These are phyloP conservation scores for Salvia sclarea DNA, from an alignment of 305 asterid genomes.

Conservation along the genomic window DNA sequence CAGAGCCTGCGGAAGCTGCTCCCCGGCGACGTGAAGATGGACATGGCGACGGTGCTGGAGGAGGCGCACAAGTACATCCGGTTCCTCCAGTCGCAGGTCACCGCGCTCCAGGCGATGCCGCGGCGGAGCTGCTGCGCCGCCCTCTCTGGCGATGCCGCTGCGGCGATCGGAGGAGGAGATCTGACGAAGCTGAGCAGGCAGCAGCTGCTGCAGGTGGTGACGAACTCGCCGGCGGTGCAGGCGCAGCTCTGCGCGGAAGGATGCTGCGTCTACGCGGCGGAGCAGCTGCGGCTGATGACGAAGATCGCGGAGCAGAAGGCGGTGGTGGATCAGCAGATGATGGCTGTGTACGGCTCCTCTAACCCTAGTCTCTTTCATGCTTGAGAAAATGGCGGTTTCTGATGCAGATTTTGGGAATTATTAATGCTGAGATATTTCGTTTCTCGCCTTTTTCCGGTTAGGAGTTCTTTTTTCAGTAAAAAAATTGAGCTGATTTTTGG, in stretches of 20 bases:
- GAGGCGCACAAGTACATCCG: slow-evolving; percentile 74
- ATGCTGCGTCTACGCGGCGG: slow-evolving; percentile 57
- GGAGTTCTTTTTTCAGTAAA: neutral
- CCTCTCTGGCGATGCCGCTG: too few species aligned
- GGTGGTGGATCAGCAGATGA: slow-evolving; percentile 26
- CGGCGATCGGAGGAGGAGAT: slow-evolving; percentile 28
- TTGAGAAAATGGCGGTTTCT: slow-evolving; percentile 19
- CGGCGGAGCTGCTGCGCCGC: slow-evolving; percentile 15
- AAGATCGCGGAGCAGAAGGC: slow-evolving; percentile 44
- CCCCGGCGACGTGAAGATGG: slow-evolving; percentile 66
- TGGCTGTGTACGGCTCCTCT: slow-evolving; percentile 32
- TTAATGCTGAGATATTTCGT: neutral
- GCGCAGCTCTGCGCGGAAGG: slow-evolving; percentile 52
- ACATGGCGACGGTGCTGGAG: slow-evolving; percentile 67
- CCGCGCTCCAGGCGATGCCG: slow-evolving; percentile 69
- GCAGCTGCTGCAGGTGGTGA: slow-evolving; percentile 59
- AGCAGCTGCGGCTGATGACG: slow-evolving; percentile 45
- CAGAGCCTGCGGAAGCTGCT: slow-evolving; percentile 54
- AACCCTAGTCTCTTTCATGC: slow-evolving; percentile 29
- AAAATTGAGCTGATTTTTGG: neutral
- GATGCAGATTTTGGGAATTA: neutral
- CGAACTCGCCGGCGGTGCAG: slow-evolving; percentile 70
- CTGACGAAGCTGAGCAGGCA: slow-evolving; percentile 58
- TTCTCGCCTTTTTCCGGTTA: neutral
- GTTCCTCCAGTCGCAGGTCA: slow-evolving; percentile 73